These are phyloP conservation scores for Phytophthora quininea DNA, from an alignment of 352 stramenopile genomes.

Conservation along the genomic window DNA sequence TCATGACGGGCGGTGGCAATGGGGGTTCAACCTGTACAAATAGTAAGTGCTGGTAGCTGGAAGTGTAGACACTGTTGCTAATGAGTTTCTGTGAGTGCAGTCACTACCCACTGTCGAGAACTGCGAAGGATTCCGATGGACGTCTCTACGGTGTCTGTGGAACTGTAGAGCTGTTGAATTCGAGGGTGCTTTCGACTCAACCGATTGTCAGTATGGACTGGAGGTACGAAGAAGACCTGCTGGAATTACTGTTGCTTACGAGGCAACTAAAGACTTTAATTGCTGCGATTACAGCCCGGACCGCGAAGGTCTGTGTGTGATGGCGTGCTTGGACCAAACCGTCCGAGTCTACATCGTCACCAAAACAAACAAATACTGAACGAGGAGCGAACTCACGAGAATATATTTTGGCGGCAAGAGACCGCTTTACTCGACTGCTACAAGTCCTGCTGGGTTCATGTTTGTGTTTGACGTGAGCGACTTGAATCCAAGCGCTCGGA, in stretches of 20 bases:
- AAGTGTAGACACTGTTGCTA: constrained; percentile 10
- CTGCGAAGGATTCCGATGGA: constrained; percentile 86
- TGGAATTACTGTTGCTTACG: neutral
- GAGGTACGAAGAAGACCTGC: constrained; percentile 50
- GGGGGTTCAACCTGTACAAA: constrained; percentile 98
- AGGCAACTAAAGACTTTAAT: neutral
- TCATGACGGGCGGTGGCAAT: constrained; percentile 96
- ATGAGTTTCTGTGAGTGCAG: constrained; percentile 34
- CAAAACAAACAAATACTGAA: constrained; percentile 95
- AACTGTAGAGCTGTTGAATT: constrained; percentile 95
- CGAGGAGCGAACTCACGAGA: constrained; percentile 12
- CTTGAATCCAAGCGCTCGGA: constrained; percentile 71
- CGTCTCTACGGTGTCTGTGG: constrained; percentile 89
- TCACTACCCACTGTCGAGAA: constrained; percentile 83
- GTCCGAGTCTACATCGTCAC: constrained; percentile 95
- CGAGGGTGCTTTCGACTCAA: constrained; percentile 94
- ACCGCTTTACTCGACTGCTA: constrained; percentile 56
- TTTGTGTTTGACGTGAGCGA: constrained; percentile 58
- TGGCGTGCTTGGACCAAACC: constrained; percentile 95
- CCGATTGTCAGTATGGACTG: constrained; percentile 97
- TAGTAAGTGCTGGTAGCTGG: constrained; percentile 79
- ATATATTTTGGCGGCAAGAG: constrained; percentile 15
- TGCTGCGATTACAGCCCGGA: constrained; percentile 58
- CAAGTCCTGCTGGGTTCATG: constrained; percentile 72
- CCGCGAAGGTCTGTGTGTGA: constrained; percentile 92